Evolutionary conservation across 2,329 filamentous ascomycete species (phyloP).

Genomic region (Acrodontium crateriforme): DNA sequence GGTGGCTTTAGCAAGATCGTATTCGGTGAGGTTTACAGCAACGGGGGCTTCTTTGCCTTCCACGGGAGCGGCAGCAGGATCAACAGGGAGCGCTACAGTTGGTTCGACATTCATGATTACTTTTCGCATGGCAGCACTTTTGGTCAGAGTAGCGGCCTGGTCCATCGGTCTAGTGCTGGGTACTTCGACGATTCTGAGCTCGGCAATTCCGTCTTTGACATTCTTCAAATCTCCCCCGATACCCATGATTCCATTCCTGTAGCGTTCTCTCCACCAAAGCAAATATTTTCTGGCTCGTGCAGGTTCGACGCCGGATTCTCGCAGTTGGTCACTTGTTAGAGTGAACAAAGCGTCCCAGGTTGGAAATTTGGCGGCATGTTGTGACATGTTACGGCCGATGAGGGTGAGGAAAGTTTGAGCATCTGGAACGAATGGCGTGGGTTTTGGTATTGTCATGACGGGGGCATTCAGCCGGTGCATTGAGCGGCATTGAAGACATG

Average conservation of each 20-base stretch:
- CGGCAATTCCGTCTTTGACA: slow-evolving; percentile 50
- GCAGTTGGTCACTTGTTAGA: slow-evolving; percentile 61
- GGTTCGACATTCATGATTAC: slow-evolving; percentile 46
- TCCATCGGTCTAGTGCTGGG: slow-evolving; percentile 23
- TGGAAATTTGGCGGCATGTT: slow-evolving; percentile 74
- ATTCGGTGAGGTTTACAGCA: slow-evolving; percentile 21
- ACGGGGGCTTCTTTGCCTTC: slow-evolving; percentile 24
- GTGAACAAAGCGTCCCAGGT: slow-evolving; percentile 86
- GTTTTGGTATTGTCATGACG: slow-evolving; percentile 43
- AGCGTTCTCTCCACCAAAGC: slow-evolving; percentile 75
- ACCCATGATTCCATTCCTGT: slow-evolving; percentile 62
- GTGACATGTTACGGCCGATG: slow-evolving; percentile 74
- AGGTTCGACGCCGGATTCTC: slow-evolving; percentile 74
- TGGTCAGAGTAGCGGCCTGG: slow-evolving; percentile 34
- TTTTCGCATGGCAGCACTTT: slow-evolving; percentile 41
- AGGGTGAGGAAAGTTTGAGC: slow-evolving; percentile 73
- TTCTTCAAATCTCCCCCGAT: slow-evolving; percentile 68
- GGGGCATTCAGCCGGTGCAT: slow-evolving; percentile 22
- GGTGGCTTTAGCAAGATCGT: slow-evolving; percentile 19
- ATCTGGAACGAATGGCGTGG: slow-evolving; percentile 78
- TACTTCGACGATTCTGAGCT: slow-evolving; percentile 45
- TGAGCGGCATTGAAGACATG: slow-evolving; percentile 9
- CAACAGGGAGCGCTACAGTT: slow-evolving; percentile 23
- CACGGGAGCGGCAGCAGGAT: slow-evolving; percentile 42
- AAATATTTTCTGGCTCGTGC: slow-evolving; percentile 72